Evolutionary conservation across 2,329 filamentous ascomycete genomes (phyloP).

Genomic region (Colletotrichum incanum): DNA sequence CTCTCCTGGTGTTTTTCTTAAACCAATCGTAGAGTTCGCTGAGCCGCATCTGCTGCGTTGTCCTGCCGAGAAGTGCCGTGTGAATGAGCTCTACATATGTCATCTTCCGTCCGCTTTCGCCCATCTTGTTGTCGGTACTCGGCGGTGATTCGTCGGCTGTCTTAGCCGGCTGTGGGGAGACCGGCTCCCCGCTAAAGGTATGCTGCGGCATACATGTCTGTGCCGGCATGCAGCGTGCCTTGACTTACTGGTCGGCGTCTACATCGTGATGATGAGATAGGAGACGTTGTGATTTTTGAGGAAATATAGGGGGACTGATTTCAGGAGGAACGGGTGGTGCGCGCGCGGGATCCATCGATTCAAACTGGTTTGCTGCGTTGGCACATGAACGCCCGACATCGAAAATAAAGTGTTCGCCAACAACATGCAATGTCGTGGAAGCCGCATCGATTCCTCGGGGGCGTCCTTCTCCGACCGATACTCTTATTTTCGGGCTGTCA

Average conservation of each 20-base stretch:
- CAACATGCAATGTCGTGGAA: background rate
- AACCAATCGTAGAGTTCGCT: slow-evolving; percentile 14
- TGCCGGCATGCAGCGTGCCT: background rate
- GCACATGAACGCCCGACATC: background rate
- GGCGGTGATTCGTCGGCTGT: background rate
- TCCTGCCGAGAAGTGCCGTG: background rate
- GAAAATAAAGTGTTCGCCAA: background rate
- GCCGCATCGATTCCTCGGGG: background rate
- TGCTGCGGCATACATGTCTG: background rate
- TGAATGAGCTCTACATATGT: slow-evolving; percentile 7
- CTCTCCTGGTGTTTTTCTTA: slow-evolving; percentile 3
- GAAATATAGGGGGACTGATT: background rate
- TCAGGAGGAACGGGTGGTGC: background rate
- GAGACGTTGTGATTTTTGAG: background rate
- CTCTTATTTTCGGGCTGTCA: slow-evolving; percentile 11
- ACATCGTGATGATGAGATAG: background rate
- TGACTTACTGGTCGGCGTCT: background rate
- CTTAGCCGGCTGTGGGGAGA: background rate
- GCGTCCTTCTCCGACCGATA: background rate
- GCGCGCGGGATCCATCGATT: background rate
- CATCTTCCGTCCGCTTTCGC: background rate
- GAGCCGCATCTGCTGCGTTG: background rate
- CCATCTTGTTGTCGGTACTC: background rate
- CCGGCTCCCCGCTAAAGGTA: background rate
- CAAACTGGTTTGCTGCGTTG: background rate